Evolutionary conservation across 441 rosid genomes (phyloP).

Genomic region (Erodium texanum): DNA sequence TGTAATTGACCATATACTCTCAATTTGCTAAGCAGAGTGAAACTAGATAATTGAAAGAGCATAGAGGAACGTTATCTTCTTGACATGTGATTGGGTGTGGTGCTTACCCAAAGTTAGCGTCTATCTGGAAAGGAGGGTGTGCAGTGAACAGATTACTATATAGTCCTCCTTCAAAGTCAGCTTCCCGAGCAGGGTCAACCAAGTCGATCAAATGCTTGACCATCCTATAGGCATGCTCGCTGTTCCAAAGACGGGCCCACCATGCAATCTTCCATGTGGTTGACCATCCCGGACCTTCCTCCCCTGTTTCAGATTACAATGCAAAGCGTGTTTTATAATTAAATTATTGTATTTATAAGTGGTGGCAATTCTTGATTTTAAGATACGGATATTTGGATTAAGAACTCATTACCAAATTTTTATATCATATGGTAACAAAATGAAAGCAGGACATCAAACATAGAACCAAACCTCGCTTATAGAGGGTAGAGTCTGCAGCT

Average conservation of each 20-base stretch:
- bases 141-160: constrained; percentile 22
- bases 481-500: constrained; percentile 19
- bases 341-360: too few relatives aligned
- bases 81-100: background rate
- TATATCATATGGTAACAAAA: too few relatives aligned
- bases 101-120: constrained; percentile 24
- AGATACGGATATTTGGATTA: too few relatives aligned
- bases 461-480: constrained; percentile 18
- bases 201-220: constrained; percentile 18
- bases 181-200: constrained; percentile 18
- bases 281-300: constrained; percentile 26
- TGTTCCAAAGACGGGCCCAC: constrained; percentile 20
- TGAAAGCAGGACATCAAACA: too few relatives aligned
- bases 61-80: background rate
- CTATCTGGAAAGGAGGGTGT: constrained; percentile 26
- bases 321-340: too few relatives aligned
- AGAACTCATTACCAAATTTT: too few relatives aligned
- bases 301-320: constrained; percentile 16
- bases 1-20: too few relatives aligned
- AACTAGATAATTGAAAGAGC: background rate
- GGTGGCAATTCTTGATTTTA: too few relatives aligned
- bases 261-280: constrained; percentile 22
- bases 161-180: constrained; percentile 19
- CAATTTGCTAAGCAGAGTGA: too few relatives aligned
- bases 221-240: constrained; percentile 18